These are phyloP conservation scores for Emmonsia crescens DNA, from an alignment of 2,329 filamentous ascomycete species.

Conservation along the genomic window DNA sequence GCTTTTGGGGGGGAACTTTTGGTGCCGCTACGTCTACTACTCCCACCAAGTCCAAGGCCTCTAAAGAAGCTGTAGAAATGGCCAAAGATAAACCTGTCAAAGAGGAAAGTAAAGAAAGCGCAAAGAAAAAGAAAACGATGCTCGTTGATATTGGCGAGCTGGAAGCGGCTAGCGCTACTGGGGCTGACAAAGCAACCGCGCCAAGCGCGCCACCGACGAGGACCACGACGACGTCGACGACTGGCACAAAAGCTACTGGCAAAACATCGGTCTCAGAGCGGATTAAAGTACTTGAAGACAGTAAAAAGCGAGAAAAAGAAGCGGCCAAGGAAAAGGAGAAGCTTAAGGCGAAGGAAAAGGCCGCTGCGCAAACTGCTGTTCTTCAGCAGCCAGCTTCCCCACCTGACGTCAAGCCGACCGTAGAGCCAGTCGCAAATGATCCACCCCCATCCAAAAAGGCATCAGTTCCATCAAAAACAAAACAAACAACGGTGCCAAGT, in stretches of 20 bases:
- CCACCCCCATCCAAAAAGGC: constrained; percentile 16
- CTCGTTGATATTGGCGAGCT: constrained; percentile 25
- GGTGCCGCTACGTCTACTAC: constrained; percentile 31
- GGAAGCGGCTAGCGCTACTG: constrained; percentile 25
- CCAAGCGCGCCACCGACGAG: constrained; percentile 33
- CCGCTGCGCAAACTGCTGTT: constrained; percentile 20
- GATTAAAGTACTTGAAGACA: constrained; percentile 39
- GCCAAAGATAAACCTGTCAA: constrained; percentile 19
- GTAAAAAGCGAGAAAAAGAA: constrained; percentile 30
- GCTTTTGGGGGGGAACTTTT: constrained; percentile 35
- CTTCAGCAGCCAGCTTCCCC: constrained; percentile 21
- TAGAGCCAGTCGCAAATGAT: constrained; percentile 10
- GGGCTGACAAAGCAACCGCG: constrained; percentile 29
- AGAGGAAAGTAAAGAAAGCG: constrained; percentile 14
- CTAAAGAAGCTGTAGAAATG: constrained; percentile 18
- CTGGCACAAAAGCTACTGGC: constrained; percentile 28
- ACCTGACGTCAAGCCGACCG: constrained; percentile 12
- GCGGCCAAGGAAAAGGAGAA: constrained; percentile 27
- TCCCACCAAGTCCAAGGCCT: constrained; percentile 35
- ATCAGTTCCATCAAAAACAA: constrained; percentile 25
- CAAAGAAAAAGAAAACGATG: constrained; percentile 18
- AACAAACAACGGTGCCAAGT: constrained; percentile 11
- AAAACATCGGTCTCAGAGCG: constrained; percentile 43
- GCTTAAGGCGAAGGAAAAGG: constrained; percentile 25
- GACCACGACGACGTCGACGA: constrained; percentile 30